Evolutionary conservation across 2,329 filamentous ascomycete species (phyloP), one percentile per base, ranked within the genome.

Genomic region (Trichophyton schoenleinii): DNA sequence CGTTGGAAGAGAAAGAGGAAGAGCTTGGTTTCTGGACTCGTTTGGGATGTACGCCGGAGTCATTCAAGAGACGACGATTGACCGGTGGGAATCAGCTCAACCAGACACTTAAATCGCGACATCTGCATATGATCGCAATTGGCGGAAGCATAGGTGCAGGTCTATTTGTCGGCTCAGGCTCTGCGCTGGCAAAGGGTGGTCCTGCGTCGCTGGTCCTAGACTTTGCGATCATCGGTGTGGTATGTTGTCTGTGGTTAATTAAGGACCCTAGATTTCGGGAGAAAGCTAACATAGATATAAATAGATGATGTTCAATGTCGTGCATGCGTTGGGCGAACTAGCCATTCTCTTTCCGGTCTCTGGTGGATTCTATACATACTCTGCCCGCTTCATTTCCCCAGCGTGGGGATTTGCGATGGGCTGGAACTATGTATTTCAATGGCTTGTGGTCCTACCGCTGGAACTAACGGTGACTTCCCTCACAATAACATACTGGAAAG

Each of bases 391-490:
- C 65, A 74, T 85, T 63, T 83, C 85, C 64, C 83, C 83, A 31
- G 77, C 82, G 15, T 81, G 79, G 74, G 75, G 74, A 1, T 77
- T 77, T 59, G 74, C 74, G 22, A 74, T 77, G 68, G 75, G 74
- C 13, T 77, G 74, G 74, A 73, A 76, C 62, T 94, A 95, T 70
- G 88, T 88, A 3, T 73, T 95, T 65, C 87, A 91, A 73, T 95
- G 91, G 90, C 80, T 94, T 1, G 81, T 88, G 46, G 84, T 91
- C 0, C 73, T 95, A 25, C 90, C 90, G 0, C 80, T 95, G 53
- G 90, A 95, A 71, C 85, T 95, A 59, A 88, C 92, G 61, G 87
- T 88, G 1, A 89, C 89, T 4, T 87, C 88, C 4, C 81, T 92
- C 20, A 91, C 88, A 0, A 84, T 92, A 62, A 80, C 84, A 18